A percentile compares a stretch with the other conserved stretches of the same genome.
These are phyloP conservation scores for Globisporangium parvum DNA, from an alignment of 352 stramenopile species.

Conservation along the genomic window DNA sequence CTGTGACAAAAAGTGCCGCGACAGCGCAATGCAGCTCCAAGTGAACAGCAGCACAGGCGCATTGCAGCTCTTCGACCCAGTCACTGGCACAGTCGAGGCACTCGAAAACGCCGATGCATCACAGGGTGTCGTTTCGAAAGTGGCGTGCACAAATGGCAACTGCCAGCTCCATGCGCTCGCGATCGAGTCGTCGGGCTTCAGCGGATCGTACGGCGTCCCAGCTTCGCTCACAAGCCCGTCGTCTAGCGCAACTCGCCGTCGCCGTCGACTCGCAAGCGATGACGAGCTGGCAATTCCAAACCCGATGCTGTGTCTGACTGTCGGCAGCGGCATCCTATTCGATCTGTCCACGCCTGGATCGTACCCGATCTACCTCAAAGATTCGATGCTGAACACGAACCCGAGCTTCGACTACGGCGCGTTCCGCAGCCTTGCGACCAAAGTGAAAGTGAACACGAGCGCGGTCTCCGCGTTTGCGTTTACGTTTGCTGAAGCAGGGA, in stretches of 20 bases:
- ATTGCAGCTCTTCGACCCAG: conserved; percentile 62
- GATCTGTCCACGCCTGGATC: conserved; percentile 68
- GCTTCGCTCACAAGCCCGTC: conserved; percentile 13
- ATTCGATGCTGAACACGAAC: conserved; percentile 95
- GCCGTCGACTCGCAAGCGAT: conserved; percentile 12
- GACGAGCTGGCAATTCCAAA: conserved; percentile 43
- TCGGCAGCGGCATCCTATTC: conserved; percentile 85
- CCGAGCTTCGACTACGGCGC: conserved; percentile 86
- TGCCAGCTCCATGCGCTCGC: conserved; percentile 57
- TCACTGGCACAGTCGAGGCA: conserved; percentile 20
- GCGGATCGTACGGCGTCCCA: conserved; percentile 57
- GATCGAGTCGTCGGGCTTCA: conserved; percentile 45
- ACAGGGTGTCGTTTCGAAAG: conserved; percentile 38
- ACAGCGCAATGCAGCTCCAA: conserved; percentile 39
- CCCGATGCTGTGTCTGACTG: conserved; percentile 82
- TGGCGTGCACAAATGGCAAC: conserved; percentile 29
- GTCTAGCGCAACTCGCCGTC: conserved; percentile 3
- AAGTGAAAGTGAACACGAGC: conserved; percentile 49
- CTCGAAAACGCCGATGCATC: conserved; percentile 14
- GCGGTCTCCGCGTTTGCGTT: conserved; percentile 82
- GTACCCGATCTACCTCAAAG: conserved; percentile 92
- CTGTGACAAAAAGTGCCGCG: conserved; percentile 76
- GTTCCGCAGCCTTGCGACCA: conserved; percentile 70
- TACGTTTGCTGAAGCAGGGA: conserved; percentile 77
- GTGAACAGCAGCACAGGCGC: conserved; percentile 47